phyloP scores from a whole-genome alignment of 768 basidiomycete species.

The Tylopilus balloui region DNA sequence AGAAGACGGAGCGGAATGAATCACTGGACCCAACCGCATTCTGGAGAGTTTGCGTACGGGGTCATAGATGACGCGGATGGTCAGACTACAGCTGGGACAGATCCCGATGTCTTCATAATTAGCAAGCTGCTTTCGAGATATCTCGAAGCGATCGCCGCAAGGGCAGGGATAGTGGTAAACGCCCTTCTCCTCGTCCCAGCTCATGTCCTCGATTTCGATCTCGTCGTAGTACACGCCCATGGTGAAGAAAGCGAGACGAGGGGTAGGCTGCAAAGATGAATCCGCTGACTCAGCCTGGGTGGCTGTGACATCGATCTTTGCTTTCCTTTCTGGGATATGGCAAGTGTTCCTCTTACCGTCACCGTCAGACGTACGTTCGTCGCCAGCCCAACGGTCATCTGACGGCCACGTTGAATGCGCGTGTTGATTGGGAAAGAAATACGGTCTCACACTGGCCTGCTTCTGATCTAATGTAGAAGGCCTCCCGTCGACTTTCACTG shows the following conservation, averaged over 20 bases:
- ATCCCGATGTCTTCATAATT: constrained; percentile 92
- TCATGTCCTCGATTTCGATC: constrained; percentile 96
- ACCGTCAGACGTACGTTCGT: too few species aligned
- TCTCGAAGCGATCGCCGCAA: constrained; percentile 97
- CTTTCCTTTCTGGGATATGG: not conserved
- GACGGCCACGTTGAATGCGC: not conserved
- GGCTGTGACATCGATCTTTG: constrained; percentile 4
- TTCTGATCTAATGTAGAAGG: not conserved
- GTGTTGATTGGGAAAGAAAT: not conserved
- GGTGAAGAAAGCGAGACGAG: not conserved
- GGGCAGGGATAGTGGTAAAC: constrained; percentile 98
- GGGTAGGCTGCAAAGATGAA: not conserved
- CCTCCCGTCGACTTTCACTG: not conserved
- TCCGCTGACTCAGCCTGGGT: constrained; percentile 4
- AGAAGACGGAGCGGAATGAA: not conserved
- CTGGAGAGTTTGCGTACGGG: constrained; percentile 56
- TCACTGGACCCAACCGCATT: not conserved
- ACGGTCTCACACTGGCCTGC: not conserved
- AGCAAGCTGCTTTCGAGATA: constrained; percentile 76
- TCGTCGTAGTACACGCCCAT: constrained; percentile 95
- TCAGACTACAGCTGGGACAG: constrained; percentile 93
- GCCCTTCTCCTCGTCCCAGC: constrained; percentile 74
- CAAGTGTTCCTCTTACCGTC: too few species aligned
- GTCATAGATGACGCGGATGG: constrained; percentile 91
- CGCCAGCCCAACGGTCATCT: too few species aligned